Evolutionary conservation across 257 asterid species (phyloP).

Genomic region (Jacaranda mimosifolia): DNA sequence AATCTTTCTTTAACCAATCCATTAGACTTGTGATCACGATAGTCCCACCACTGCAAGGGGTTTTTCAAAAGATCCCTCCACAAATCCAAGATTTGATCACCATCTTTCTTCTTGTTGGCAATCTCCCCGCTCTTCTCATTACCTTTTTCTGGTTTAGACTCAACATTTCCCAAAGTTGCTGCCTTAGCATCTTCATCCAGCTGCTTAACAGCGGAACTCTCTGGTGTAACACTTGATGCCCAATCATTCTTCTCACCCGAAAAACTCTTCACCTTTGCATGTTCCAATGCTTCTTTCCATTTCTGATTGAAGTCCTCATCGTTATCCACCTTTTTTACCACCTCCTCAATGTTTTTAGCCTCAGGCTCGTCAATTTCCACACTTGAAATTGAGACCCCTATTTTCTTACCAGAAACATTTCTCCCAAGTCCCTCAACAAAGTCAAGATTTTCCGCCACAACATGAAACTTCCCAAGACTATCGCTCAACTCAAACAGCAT

Average conservation of each 20-base stretch:
- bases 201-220: neutral
- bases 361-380: slow-evolving; percentile 23
- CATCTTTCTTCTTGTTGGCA: slow-evolving; percentile 38
- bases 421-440: slow-evolving; percentile 60
- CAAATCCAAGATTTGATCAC: slow-evolving; percentile 29
- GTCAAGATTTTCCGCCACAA: slow-evolving; percentile 65
- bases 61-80: slow-evolving; percentile 79
- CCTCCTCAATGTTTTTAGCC: slow-evolving; percentile 20
- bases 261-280: slow-evolving; percentile 31
- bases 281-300: slow-evolving; percentile 39
- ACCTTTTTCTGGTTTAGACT: slow-evolving; percentile 25
- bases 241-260: slow-evolving; percentile 7
- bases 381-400: neutral
- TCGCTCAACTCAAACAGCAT: slow-evolving; percentile 46
- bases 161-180: neutral
- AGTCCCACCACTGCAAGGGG: slow-evolving; percentile 72
- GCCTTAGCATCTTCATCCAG: neutral
- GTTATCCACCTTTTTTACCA: slow-evolving; percentile 10
- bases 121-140: slow-evolving; percentile 29
- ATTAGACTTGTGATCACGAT: slow-evolving; percentile 58
- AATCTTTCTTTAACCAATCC: slow-evolving; percentile 53
- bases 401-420: slow-evolving; percentile 15
- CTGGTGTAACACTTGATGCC: slow-evolving; percentile 1
- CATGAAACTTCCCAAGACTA: slow-evolving; percentile 49
- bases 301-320: slow-evolving; percentile 28